phyloP scores from a whole-genome alignment of 2,329 filamentous ascomycete species.

The Phyllachora maydis region DNA sequence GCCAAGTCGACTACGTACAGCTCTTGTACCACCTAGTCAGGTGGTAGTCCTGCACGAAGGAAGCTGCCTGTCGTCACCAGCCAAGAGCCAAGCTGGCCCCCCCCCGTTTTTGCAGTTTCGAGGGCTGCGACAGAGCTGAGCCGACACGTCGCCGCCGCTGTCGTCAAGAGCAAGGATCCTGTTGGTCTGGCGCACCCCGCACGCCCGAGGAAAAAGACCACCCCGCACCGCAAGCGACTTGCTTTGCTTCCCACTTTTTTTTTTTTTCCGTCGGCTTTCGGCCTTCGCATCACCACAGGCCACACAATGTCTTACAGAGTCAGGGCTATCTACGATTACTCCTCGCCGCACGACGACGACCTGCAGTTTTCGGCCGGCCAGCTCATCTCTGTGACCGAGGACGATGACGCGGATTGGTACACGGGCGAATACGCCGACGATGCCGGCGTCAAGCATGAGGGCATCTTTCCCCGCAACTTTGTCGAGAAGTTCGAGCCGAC shows the following conservation, averaged over 20 bases:
- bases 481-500: slow-evolving; percentile 90
- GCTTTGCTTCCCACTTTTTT: background rate
- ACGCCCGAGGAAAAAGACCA: too few species aligned
- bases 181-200: too few species aligned
- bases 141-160: too few species aligned
- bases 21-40: too few species aligned
- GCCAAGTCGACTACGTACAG: too few species aligned
- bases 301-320: slow-evolving; percentile 73
- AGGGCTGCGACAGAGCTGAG: too few species aligned
- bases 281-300: too few species aligned
- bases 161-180: too few species aligned
- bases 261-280: slow-evolving; percentile 4
- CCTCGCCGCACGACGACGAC: slow-evolving; percentile 84
- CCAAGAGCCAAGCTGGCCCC: too few species aligned
- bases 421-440: slow-evolving; percentile 70
- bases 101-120: too few species aligned
- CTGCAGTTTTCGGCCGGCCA: slow-evolving; percentile 71
- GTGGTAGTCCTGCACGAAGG: too few species aligned
- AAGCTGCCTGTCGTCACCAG: too few species aligned
- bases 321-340: slow-evolving; percentile 89
- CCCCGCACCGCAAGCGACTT: slow-evolving; percentile 5
- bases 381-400: slow-evolving; percentile 81
- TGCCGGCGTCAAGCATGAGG: slow-evolving; percentile 52
- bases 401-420: slow-evolving; percentile 91
- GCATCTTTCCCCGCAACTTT: slow-evolving; percentile 91